Percentiles rank a stretch among this genome's conserved stretches.
Evolutionary conservation across 2,329 filamentous ascomycete species (phyloP).

Genomic region (Juglanconis juglandina): DNA sequence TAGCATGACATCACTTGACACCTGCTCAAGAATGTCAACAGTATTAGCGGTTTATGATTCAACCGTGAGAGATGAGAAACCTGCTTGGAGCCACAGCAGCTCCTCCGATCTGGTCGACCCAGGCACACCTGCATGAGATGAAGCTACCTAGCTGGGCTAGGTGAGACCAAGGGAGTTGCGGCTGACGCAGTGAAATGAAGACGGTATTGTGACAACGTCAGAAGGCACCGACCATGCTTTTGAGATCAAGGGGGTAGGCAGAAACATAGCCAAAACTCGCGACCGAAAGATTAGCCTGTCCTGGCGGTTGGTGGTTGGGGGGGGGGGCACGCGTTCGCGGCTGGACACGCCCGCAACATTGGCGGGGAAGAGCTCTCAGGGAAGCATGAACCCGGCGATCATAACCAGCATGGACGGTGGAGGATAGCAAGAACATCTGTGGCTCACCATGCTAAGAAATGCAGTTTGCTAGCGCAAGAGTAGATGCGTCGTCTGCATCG

Average conservation of each 20-base stretch:
- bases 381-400: too few species aligned
- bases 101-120: neutral
- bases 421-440: too few species aligned
- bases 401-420: too few species aligned
- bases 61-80: slow-evolving; percentile 5
- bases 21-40: neutral
- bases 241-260: neutral
- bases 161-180: neutral
- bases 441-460: too few species aligned
- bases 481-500: too few species aligned
- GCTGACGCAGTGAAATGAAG: slow-evolving; percentile 8
- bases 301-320: too few species aligned
- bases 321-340: too few species aligned
- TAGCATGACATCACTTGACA: slow-evolving; percentile 13
- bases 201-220: neutral
- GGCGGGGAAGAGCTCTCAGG: too few species aligned
- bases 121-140: slow-evolving; percentile 5
- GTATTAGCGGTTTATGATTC: slow-evolving; percentile 1
- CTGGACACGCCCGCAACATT: too few species aligned
- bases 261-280: neutral
- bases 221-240: neutral
- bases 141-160: neutral
- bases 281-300: too few species aligned
- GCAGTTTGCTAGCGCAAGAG: too few species aligned
- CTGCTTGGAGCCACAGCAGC: slow-evolving; percentile 11